Base-by-base conservation (phyloP, 2,329 filamentous ascomycete genomes). In the Botrytis porri region DNA sequence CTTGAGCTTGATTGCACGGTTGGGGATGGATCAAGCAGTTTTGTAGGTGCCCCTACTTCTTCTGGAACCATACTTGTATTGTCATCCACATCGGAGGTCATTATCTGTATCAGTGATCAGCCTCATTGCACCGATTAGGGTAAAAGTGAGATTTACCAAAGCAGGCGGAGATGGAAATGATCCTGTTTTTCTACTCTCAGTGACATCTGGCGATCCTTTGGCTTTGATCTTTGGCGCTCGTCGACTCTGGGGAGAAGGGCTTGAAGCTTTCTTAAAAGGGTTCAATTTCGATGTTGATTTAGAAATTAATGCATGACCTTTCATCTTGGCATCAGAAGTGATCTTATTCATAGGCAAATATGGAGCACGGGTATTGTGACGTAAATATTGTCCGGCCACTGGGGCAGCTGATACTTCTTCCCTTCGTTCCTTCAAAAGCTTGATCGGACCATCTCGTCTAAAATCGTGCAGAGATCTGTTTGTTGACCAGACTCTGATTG, bases 381-480 rank as follows among this genome's bases (percentile, higher is more conserved):
- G 10, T 41, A 73, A 25, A 37, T 69, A 51, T 43, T 71, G 61
- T 22, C 59, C 20, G n/a, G 22, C 54, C 14, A 14, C 16, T 48
- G 62, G 72, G 2, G 45, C 51, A 45, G 59, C 9, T n/a, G 37
- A 62, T n/a, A 65, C 66, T 62, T 74, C 74, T 61, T 37, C 60
- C 22, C 73, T 48, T 66, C 74, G 37, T 25, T 72, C 72, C 39
- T 69, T 45, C 37, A 72, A 54, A 20, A 74, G 29, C 18, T 65
- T 41, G 9, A 60, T 65, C 10, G 72, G 69, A 9, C 64, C 74
- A 43, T 61, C 1, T 39, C 37, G 69, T 32, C 20, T 72, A 32
- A 70, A 67, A 29, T 72, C 51, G 8, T 22, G 45, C 20, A 75
- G n/a, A 39, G 65, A 63, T 29, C 48, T 65, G 20, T 48, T 72